Percentiles rank a stretch among this genome's conserved stretches.
Conservation (phyloP, 2,329 filamentous ascomycete species). For the Orbilia quercus region DNA sequence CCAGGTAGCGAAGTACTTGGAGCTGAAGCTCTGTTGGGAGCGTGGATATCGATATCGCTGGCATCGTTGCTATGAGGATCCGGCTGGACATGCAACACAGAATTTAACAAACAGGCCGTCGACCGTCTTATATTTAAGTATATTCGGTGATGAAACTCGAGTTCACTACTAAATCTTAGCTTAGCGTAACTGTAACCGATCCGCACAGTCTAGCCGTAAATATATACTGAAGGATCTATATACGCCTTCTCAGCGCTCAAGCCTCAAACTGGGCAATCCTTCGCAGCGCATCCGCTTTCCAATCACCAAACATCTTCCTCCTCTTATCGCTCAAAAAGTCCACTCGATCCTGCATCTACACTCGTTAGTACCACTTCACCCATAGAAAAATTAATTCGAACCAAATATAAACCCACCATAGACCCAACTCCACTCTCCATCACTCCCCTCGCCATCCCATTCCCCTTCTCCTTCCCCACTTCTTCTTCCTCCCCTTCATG, state of each 20-base stretch:
- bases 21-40: not conserved
- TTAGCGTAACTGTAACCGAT: no score
- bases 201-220: no score
- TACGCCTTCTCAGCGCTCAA: not conserved
- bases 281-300: slow-evolving; percentile 72
- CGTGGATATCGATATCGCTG: not conserved
- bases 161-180: no score
- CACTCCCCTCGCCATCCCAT: slow-evolving; percentile 8
- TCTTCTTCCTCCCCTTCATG: slow-evolving; percentile 42
- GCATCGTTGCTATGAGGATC: no score
- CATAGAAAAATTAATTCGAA: no score
- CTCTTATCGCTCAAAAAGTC: slow-evolving; percentile 76
- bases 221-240: no score
- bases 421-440: slow-evolving; percentile 54
- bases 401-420: slow-evolving; percentile 41
- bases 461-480: slow-evolving; percentile 26
- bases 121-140: no score
- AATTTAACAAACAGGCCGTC: no score
- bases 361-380: not conserved
- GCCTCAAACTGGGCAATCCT: slow-evolving; percentile 68
- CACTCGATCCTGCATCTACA: slow-evolving; percentile 73
- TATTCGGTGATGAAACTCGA: no score
- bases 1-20: not conserved
- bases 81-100: no score
- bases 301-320: slow-evolving; percentile 71